Conservation (phyloP, 2,329 filamentous ascomycete species). For the Aspergillus sp. region DNA sequence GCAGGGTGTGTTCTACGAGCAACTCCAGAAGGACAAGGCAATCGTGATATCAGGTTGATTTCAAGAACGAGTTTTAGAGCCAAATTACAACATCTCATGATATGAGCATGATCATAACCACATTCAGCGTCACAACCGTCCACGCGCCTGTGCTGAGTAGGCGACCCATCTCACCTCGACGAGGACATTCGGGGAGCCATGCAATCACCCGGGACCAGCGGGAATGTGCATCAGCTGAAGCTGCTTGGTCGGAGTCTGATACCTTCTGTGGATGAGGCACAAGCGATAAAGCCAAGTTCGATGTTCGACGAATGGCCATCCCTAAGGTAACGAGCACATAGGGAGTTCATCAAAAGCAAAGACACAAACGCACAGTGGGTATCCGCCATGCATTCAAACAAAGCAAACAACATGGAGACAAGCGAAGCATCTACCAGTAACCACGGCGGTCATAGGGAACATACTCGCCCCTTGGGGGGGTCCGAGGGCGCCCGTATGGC, state of each 20-base stretch:
- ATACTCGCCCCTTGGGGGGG: constrained; percentile 41
- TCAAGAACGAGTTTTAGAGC: neutral
- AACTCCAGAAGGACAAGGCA: too few relatives aligned
- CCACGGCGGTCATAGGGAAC: constrained; percentile 42
- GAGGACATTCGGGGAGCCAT: neutral
- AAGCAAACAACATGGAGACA: constrained; percentile 10
- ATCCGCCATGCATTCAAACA: constrained; percentile 21
- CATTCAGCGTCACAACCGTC: neutral
- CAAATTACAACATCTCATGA: neutral
- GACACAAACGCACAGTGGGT: constrained; percentile 18
- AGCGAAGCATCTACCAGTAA: constrained; percentile 40
- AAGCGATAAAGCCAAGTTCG: neutral
- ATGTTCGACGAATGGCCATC: neutral
- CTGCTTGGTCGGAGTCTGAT: neutral
- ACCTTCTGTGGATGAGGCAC: neutral
- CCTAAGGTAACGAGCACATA: constrained; percentile 2
- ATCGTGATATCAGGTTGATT: neutral
- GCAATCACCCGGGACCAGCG: neutral
- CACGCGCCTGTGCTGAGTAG: neutral
- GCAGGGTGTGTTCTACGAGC: too few relatives aligned
- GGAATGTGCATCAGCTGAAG: neutral
- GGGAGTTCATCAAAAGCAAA: constrained; percentile 5
- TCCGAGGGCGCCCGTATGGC: constrained; percentile 51
- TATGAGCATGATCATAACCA: neutral
- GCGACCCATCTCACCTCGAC: neutral